Conservation (phyloP, 495 filamentous ascomycete species). For the Haplographium delicatum region DNA sequence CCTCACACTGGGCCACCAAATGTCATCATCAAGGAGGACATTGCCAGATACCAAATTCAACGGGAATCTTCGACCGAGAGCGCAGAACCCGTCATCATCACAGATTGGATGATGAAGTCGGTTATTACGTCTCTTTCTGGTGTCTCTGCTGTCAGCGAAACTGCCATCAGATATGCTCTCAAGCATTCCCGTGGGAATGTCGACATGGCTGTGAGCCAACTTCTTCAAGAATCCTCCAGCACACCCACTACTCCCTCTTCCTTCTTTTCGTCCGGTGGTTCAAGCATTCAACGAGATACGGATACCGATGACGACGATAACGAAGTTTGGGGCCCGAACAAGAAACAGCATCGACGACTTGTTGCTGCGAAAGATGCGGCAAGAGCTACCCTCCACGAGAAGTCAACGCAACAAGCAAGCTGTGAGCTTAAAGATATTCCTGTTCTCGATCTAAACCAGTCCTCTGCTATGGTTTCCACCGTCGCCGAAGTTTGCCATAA, state of each 20-base stretch:
- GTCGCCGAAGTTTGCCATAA: no score
- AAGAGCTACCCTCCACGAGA: no score
- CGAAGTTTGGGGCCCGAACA: constrained; percentile 36
- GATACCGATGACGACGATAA: constrained; percentile 41
- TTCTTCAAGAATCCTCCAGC: constrained; percentile 39
- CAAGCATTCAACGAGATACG: constrained; percentile 42
- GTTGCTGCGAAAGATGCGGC: no score
- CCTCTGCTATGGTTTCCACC: no score
- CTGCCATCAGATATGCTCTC: constrained; percentile 51
- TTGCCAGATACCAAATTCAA: constrained; percentile 19
- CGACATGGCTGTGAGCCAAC: constrained; percentile 50
- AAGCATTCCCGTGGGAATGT: constrained; percentile 57
- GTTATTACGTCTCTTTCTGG: constrained; percentile 54
- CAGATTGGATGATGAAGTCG: constrained; percentile 58
- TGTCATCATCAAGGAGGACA: constrained; percentile 19
- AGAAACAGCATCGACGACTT: constrained; percentile 46
- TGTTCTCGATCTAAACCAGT: no score
- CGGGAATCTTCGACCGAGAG: no score
- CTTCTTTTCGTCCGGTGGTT: constrained; percentile 23
- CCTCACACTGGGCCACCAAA: constrained; percentile 44
- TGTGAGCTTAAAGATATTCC: no score
- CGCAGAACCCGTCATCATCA: no score
- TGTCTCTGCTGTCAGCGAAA: constrained; percentile 46
- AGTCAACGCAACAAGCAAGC: no score
- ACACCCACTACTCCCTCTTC: constrained; percentile 11